A percentile compares a stretch with the other conserved stretches of the same genome.
phyloP scores from a whole-genome alignment of 225 moss, liverwort and hornwort genomes.

The Sphagnum contortum region DNA sequence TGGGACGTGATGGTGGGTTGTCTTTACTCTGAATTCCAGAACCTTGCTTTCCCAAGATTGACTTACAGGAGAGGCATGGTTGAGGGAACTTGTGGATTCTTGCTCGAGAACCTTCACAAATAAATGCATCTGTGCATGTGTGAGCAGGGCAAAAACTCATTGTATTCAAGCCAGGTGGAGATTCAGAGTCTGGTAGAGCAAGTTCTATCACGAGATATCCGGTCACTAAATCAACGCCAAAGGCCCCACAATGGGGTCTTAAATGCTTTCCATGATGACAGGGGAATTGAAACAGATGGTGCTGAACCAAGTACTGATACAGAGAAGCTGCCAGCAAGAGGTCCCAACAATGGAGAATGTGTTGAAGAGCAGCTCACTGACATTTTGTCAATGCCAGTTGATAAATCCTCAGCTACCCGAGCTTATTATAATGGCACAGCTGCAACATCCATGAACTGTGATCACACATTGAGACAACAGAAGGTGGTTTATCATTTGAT shows the following conservation, averaged over 20 bases:
- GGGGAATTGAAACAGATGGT: conserved; percentile 5
- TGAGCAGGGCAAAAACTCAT: conserved; percentile 64
- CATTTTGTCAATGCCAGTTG: not conserved
- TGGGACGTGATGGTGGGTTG: conserved; percentile 66
- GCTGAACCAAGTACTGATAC: not conserved
- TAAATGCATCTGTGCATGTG: no score
- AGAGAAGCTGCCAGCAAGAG: conserved; percentile 7
- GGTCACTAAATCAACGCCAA: conserved; percentile 79
- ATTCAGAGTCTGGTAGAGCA: conserved; percentile 63
- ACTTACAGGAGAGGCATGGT: not conserved
- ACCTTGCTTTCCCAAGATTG: not conserved
- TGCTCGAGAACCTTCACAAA: no score
- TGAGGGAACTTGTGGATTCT: no score
- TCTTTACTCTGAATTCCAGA: not conserved
- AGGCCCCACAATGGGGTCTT: conserved; percentile 79
- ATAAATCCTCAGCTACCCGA: no score
- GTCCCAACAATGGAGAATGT: conserved; percentile 8
- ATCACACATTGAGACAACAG: no score
- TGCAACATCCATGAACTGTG: no score
- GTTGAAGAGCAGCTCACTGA: conserved; percentile 20
- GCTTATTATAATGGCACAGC: no score
- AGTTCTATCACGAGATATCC: conserved; percentile 86
- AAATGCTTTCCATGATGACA: conserved; percentile 54
- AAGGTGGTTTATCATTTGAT: conserved; percentile 83
- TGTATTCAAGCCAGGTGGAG: conserved; percentile 62